These are phyloP conservation scores for Phytophthora aleatoria DNA, from an alignment of 352 stramenopile genomes.

Conservation along the genomic window DNA sequence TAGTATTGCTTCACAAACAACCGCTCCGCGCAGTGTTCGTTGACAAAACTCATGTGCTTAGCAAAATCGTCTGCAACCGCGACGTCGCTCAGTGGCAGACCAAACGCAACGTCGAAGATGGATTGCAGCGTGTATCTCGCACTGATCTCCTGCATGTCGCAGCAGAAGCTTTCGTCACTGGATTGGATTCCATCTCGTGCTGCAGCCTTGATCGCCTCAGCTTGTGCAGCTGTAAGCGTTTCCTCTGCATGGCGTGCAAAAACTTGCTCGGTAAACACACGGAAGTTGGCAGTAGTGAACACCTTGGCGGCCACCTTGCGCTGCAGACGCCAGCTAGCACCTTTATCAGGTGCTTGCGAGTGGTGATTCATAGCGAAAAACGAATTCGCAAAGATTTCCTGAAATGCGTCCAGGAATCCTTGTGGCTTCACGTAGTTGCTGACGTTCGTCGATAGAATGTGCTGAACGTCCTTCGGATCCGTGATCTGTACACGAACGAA, in stretches of 20 bases:
- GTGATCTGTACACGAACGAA: constrained; percentile 40
- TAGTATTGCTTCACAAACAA: constrained; percentile 76
- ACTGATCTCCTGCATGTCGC: constrained; percentile 61
- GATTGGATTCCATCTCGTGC: not conserved
- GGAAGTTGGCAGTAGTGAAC: constrained; percentile 75
- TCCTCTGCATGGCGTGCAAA: constrained; percentile 50
- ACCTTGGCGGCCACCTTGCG: constrained; percentile 89
- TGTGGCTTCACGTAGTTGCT: constrained; percentile 79
- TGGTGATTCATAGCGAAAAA: constrained; percentile 82
- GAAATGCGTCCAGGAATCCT: constrained; percentile 68
- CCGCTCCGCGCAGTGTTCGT: constrained; percentile 56
- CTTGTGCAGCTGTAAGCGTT: constrained; percentile 19
- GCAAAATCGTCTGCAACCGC: constrained; percentile 43
- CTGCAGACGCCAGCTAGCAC: constrained; percentile 70
- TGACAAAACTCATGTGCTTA: constrained; percentile 56
- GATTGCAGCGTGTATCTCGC: constrained; percentile 56
- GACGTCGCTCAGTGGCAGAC: constrained; percentile 40
- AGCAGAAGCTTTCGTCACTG: constrained; percentile 22
- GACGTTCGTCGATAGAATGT: constrained; percentile 69
- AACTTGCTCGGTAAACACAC: constrained; percentile 48
- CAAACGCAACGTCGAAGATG: constrained; percentile 71
- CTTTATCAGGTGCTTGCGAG: constrained; percentile 50
- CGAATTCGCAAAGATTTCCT: constrained; percentile 69
- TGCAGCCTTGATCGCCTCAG: constrained; percentile 7
- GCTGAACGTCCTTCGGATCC: constrained; percentile 63